Base-by-base conservation (phyloP, 768 basidiomycete species). In the Jaapia argillacea region DNA sequence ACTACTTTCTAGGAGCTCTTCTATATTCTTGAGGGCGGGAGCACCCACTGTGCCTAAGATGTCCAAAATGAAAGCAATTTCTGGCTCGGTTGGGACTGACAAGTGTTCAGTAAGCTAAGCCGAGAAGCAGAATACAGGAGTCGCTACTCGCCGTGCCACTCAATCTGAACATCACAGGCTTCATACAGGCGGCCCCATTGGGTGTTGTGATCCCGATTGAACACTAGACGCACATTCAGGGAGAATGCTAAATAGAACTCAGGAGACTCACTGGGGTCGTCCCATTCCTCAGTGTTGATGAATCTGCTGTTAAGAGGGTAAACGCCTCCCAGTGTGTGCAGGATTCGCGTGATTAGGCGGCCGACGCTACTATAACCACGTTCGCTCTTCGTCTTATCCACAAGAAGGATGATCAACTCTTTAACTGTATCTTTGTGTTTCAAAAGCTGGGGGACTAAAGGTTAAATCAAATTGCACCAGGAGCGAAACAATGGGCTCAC, bases 141-240 rank as follows among this genome's bases (percentile, higher is more conserved):
- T 5, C 10, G 44, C 22, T 5, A 52, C 70, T 37, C 54, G 85
- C 85, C 75, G 58, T 94, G 92, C 93, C 93, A 98, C 46, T 88
- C 79, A 26, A 92, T 73, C 44, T 77, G 71, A 40, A 92, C 81
- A 44, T 96, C 87, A 52, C 81, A 69, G 3, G 82, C 65, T 44
- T 85, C 77, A 60, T 83, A 88, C 24, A 86, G 62, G 40, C 72
- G 74, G 5, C 92, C 93, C 93, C 93, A 96, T 36, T 76, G 71
- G 7, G 67, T 61, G 47, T 73, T 77, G 50, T 85, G 81, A 37
- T 70, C 67, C 33, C 64, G 66, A 53, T 81, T 69, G 53, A 86
- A 85, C 45, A 70, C 81, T 85, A 51, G 28, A 7, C 10, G 20
- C 13, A 23, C n/a, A n/a, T n/a, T n/a, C n/a, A n/a, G 48, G 55